phyloP scores from a whole-genome alignment of 805 yeast species.

The Metschnikowia rubicola region DNA sequence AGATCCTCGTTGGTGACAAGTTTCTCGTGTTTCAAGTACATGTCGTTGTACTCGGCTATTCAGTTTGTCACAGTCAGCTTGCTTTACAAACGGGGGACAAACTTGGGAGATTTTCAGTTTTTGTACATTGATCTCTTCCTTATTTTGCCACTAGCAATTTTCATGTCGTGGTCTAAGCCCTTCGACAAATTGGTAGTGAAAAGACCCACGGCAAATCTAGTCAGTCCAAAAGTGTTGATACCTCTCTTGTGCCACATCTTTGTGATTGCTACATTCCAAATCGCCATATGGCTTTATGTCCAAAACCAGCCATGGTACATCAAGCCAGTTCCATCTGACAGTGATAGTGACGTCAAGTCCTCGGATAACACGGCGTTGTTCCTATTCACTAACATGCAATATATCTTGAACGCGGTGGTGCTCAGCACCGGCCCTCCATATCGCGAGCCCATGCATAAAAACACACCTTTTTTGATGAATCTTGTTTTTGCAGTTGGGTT shows the following conservation, averaged over 20 bases:
- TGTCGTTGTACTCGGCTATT: constrained; percentile 95
- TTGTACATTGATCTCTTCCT: constrained; percentile 87
- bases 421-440: constrained; percentile 92
- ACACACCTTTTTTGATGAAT: constrained; percentile 67
- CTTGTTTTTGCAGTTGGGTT: constrained; percentile 46
- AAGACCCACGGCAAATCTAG: constrained; percentile 91
- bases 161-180: constrained; percentile 97
- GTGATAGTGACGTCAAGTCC: constrained; percentile 67
- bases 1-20: constrained; percentile 92
- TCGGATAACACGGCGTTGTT: constrained; percentile 89
- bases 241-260: constrained; percentile 81
- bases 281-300: constrained; percentile 60
- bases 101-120: constrained; percentile 95
- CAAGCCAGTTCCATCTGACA: constrained; percentile 76
- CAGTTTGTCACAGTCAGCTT: constrained; percentile 88
- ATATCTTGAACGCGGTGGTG: constrained; percentile 78
- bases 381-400: constrained; percentile 80
- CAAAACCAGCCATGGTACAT: constrained; percentile 70
- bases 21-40: constrained; percentile 94
- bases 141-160: constrained; percentile 91
- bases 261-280: constrained; percentile 61
- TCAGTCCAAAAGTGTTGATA: constrained; percentile 80
- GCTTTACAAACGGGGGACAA: constrained; percentile 82
- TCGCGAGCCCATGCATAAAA: constrained; percentile 68
- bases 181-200: constrained; percentile 55